These are phyloP conservation scores for Lipomyces lipofer DNA, from an alignment of 805 yeast genomes.

Conservation along the genomic window DNA sequence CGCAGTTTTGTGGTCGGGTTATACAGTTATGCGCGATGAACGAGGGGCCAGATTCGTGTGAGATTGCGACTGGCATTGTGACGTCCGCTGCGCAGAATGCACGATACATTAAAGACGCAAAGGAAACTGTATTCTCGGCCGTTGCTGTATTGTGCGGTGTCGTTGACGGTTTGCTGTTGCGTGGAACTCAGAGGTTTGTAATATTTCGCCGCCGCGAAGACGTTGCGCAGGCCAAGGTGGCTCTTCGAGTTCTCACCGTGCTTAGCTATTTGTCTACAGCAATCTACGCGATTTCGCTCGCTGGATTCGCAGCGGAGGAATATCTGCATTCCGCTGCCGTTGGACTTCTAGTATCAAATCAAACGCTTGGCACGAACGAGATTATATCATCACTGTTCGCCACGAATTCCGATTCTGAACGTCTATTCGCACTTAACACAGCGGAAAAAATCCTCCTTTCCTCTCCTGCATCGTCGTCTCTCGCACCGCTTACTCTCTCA, in stretches of 20 bases:
- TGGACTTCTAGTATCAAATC: conserved; percentile 14
- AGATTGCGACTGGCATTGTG: not conserved
- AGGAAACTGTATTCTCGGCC: conserved; percentile 12
- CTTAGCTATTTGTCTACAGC: conserved; percentile 16
- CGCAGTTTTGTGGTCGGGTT: conserved; percentile 12
- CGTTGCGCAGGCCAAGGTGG: not conserved
- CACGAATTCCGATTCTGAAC: conserved; percentile 5
- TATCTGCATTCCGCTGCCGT: conserved; percentile 23
- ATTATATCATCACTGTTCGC: not conserved
- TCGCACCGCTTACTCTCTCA: not conserved
- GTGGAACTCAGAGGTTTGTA: not conserved
- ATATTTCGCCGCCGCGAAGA: not conserved
- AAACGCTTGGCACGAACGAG: no score
- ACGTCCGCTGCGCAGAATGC: not conserved
- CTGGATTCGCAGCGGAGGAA: conserved; percentile 20
- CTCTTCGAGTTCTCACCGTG: conserved; percentile 2
- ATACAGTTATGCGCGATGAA: not conserved
- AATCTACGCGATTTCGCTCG: conserved; percentile 13
- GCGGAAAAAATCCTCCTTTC: conserved; percentile 21
- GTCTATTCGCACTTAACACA: conserved; percentile 20
- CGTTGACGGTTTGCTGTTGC: conserved; percentile 12
- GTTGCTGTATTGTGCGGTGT: conserved; percentile 16
- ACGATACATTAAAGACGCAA: not conserved
- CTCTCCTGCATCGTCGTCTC: conserved; percentile 8
- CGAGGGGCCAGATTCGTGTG: not conserved